Evolutionary conservation across 2,329 filamentous ascomycete genomes (phyloP).

Genomic region (Trichoderma simmonsii): DNA sequence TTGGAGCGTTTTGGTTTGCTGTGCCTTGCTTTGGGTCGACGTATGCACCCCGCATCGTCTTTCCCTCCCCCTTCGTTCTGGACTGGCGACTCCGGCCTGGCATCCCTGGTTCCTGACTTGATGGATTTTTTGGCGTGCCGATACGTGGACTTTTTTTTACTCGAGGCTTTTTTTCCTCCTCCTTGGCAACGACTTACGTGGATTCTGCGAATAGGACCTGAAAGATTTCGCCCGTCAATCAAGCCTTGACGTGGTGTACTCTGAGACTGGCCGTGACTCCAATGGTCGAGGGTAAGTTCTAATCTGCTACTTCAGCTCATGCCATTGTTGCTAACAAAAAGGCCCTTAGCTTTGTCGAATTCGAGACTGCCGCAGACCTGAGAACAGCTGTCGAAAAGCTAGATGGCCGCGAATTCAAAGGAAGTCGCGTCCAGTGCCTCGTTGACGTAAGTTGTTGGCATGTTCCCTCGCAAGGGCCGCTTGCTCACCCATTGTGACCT

Average conservation of each 20-base stretch:
- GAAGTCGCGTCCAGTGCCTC: slow-evolving; percentile 77
- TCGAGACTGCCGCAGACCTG: slow-evolving; percentile 87
- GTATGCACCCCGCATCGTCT: slow-evolving; percentile 21
- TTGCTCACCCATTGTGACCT: slow-evolving; percentile 6
- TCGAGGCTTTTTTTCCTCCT: slow-evolving; percentile 33
- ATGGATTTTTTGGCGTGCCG: slow-evolving; percentile 31
- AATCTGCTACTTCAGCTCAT: background rate
- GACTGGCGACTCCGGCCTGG: slow-evolving; percentile 28
- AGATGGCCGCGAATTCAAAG: slow-evolving; percentile 90
- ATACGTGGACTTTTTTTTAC: slow-evolving; percentile 31
- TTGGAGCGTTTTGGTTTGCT: slow-evolving; percentile 30
- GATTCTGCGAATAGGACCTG: slow-evolving; percentile 85
- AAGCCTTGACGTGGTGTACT: slow-evolving; percentile 96
- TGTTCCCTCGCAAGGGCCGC: background rate
- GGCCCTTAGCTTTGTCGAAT: slow-evolving; percentile 81
- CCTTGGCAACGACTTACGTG: slow-evolving; percentile 75
- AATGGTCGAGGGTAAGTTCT: slow-evolving; percentile 82
- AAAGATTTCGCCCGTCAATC: slow-evolving; percentile 99
- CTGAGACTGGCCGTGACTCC: slow-evolving; percentile 87
- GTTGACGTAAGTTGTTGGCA: slow-evolving; percentile 69
- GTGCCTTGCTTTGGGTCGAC: slow-evolving; percentile 24
- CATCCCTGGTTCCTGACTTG: slow-evolving; percentile 36
- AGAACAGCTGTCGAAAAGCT: slow-evolving; percentile 93
- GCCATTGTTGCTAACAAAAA: slow-evolving; percentile 20
- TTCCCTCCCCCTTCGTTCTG: slow-evolving; percentile 18